Base-by-base conservation (phyloP, 139 green algal species). In the Chlamydomonas sp. region DNA sequence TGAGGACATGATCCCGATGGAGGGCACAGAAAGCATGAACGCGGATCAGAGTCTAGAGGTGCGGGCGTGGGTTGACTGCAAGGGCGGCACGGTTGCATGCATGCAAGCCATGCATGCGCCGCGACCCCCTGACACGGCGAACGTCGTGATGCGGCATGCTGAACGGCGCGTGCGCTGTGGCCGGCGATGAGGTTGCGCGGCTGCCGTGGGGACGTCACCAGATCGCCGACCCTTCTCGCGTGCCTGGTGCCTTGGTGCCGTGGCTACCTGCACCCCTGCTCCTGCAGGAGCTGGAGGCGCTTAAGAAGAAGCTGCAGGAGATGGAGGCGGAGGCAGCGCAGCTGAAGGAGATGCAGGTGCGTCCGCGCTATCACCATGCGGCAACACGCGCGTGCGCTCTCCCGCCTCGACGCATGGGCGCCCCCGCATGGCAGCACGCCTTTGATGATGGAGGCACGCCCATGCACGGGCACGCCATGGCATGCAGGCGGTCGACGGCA, bases 271-370 rank as follows among this genome's bases (percentile, higher is more conserved):
- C 16, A 31, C 43, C 63, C 37, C 38, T 64, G 13, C 20, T 61
- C 10, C n/a, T 33, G 22, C 70, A 95, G 88, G 90, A 97, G 62
- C 79, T 97, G 6, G 88, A 95, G 34, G 81, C 84, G 1, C 90
- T 98, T 82, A 93, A 95, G 74, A 81, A 84, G 4, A 88, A 87
- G 47, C 80, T 98, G 29, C 82, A 84, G 26, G 88, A 95, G 39
- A 93, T 98, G 84, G 92, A 98, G 79, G 85, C 90, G 63, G 93
- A 98, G 68, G 90, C 85, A 28, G 86, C 81, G 2, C 85, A 90
- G 47, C 82, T 97, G 10, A 80, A 82, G n/a, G 84, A 88, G 26
- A 81, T 88, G 39, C 84, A 93, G 81, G 85, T 84, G 71, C n/a
- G 3, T 38, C 20, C 28, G 1, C 2, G 59, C 31, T 13, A 39